Base-by-base conservation (phyloP, 805 yeast species). In the Debaryomyces castellii region DNA sequence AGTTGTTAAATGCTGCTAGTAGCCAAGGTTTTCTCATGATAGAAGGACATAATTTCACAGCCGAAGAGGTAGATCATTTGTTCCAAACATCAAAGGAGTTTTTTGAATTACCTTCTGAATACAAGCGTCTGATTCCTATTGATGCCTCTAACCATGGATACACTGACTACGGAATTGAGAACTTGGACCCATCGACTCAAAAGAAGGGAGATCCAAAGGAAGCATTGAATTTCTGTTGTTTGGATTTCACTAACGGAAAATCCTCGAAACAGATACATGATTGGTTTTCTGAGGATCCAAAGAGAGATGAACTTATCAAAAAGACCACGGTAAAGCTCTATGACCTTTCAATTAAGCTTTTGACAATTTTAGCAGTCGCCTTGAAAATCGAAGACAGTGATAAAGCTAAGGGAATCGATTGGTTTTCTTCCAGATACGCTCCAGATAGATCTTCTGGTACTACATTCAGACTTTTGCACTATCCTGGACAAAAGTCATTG, bases 391-490 rank as follows among this genome's bases (percentile, higher is more conserved):
- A 84, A 48, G 81, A 76, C 45, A 51, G 63, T 3, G 59, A 55
- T 0, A 54, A 40, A 1, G 77, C 46, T 10, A 49, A 54, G 16
- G 74, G 75, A 4, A 57, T 58, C 9, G 71, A 80, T 14, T 87
- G 90, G 88, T 86, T 87, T 62, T 68, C 76, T 27, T 68, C 76
- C 6, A 76, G 86, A 54, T 88, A 85, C 55, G 66, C 70, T 28
- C 76, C 82, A 0, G 66, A 64, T 12, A 69, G 74, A 41, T 59
- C 61, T 8, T 79, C 85, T 20, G 89, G 90, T 11, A 71, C 88
- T 2, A 78, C 88, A 0, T 77, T 88, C 57, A 69, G 96, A 57
- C 70, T 88, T 55, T 66, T 87, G 37, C 88, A 82, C 55, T 87
- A 87, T 57, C 95, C 94, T 1, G 77, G 83, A 9, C 81, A 75